Base-by-base conservation (phyloP, 1,139 yeast species). In the Hanseniaspora uvarum region DNA sequence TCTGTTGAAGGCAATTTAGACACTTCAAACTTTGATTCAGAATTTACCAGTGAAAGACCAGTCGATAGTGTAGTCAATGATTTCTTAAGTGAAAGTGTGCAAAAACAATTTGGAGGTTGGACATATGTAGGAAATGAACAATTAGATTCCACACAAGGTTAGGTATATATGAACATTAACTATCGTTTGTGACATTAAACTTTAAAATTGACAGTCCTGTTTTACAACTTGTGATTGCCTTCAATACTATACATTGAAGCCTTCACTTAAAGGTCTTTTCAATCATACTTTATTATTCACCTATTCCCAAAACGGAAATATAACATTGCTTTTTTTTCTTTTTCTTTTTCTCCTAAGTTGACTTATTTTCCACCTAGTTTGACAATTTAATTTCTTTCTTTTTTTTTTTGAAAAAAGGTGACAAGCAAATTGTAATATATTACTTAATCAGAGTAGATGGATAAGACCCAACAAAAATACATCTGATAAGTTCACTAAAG, bases 61-160 rank as follows among this genome's bases (percentile, higher is more conserved):
- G 85, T 88, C 61, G 98, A 92, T 67, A 85, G 95, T 56, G 97
- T 92, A 12, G 96, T 89, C 26, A 95, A 89, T 66, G 95, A 88
- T 65, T 86, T 78, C 61, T 77, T 80, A 69, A 86, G 87, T 67
- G 95, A 86, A 63, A 80, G 89, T 60, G 95, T 92, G 23, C 98
- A 92, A 68, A 83, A 85, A 65, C 97, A 92, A 70, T 92, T 92
- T 74, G 97, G 96, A 50, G 97, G 98, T 4, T 92, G 98, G 98
- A 89, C 96, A 1, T 89, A 88, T 68, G 87, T 86, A 55, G 96
- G 92, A 5, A 68, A 67, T 12, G 74, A 71, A 57, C 73, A 70
- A 56, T 56, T 71, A 30, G 72, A 50, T 10, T 33, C 48, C 2
- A 37, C 44, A 10, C 53, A 50, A 18, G 18, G 7, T 16, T 48